These are phyloP conservation scores for Fusarium zealandicum DNA, from an alignment of 2,329 filamentous ascomycete species.

Conservation along the genomic window DNA sequence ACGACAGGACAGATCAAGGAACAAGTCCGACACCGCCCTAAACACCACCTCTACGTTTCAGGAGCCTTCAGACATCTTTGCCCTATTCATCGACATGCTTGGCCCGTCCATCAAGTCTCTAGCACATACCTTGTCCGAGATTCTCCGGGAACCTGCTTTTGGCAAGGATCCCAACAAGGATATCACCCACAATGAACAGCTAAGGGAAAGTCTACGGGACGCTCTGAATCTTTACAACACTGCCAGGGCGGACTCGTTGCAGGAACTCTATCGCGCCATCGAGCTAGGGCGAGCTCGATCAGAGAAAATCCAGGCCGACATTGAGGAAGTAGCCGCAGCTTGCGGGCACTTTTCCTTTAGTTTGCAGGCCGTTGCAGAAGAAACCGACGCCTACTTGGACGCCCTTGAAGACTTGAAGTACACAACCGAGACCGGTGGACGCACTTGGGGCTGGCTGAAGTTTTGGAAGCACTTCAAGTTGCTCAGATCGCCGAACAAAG, in stretches of 20 bases:
- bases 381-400: slow-evolving; percentile 82
- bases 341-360: slow-evolving; percentile 97
- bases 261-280: slow-evolving; percentile 80
- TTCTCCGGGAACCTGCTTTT: slow-evolving; percentile 87
- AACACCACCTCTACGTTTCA: slow-evolving; percentile 52
- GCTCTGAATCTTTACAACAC: slow-evolving; percentile 81
- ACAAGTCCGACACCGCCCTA: slow-evolving; percentile 43
- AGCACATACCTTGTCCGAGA: slow-evolving; percentile 88
- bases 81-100: slow-evolving; percentile 85
- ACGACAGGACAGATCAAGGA: slow-evolving; percentile 41
- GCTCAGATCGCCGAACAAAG: slow-evolving; percentile 12
- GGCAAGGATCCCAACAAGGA: slow-evolving; percentile 69
- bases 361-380: slow-evolving; percentile 87
- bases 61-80: slow-evolving; percentile 84
- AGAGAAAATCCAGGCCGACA: slow-evolving; percentile 84
- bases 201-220: slow-evolving; percentile 79
- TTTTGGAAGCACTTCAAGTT: slow-evolving; percentile 66
- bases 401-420: slow-evolving; percentile 87
- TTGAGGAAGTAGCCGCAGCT: slow-evolving; percentile 96
- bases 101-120: slow-evolving; percentile 96
- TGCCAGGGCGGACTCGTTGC: slow-evolving; percentile 77
- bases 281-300: slow-evolving; percentile 73
- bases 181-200: slow-evolving; percentile 79
- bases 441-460: slow-evolving; percentile 84
- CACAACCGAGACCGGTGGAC: slow-evolving; percentile 65